Conservation (phyloP, 2,329 filamentous ascomycete genomes). For the Parascedosporium putredinis region DNA sequence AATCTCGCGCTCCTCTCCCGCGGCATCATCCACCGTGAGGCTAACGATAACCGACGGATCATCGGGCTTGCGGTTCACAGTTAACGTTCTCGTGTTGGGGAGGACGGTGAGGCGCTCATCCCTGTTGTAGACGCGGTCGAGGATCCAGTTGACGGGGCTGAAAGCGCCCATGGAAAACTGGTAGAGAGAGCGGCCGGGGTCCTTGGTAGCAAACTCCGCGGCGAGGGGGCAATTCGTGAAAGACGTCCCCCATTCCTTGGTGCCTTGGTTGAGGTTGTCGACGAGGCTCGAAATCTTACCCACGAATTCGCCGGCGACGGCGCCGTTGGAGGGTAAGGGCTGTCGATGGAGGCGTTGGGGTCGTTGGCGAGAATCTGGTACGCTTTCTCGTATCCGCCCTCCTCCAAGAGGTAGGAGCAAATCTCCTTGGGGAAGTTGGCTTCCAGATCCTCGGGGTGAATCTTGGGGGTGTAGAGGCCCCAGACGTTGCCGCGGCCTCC, state of each 20-base stretch:
- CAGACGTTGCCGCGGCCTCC: constrained; percentile 7
- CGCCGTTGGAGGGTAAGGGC: background rate
- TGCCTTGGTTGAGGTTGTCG: constrained; percentile 5
- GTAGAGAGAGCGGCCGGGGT: constrained; percentile 1
- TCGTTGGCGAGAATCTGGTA: constrained; percentile 6
- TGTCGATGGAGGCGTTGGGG: background rate
- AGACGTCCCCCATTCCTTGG: constrained; percentile 2
- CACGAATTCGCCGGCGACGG: background rate
- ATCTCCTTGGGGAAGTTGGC: constrained; percentile 12
- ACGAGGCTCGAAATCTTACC: constrained; percentile 11
- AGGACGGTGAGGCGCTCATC: constrained; percentile 7
- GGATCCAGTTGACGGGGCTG: constrained; percentile 7
- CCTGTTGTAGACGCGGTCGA: constrained; percentile 8
- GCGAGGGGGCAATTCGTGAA: constrained; percentile 3
- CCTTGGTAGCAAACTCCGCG: background rate
- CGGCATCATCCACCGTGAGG: background rate
- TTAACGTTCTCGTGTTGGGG: background rate
- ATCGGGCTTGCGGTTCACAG: constrained; percentile 1
- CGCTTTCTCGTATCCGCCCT: constrained; percentile 6
- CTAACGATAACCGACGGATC: background rate
- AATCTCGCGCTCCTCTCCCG: background rate
- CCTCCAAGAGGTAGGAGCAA: background rate
- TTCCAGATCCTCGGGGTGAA: constrained; percentile 27
- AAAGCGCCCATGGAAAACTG: constrained; percentile 7
- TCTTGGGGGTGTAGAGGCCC: constrained; percentile 6